phyloP scores from a whole-genome alignment of 228 moss, liverwort and hornwort genomes.

The Sphagnum fallax region DNA sequence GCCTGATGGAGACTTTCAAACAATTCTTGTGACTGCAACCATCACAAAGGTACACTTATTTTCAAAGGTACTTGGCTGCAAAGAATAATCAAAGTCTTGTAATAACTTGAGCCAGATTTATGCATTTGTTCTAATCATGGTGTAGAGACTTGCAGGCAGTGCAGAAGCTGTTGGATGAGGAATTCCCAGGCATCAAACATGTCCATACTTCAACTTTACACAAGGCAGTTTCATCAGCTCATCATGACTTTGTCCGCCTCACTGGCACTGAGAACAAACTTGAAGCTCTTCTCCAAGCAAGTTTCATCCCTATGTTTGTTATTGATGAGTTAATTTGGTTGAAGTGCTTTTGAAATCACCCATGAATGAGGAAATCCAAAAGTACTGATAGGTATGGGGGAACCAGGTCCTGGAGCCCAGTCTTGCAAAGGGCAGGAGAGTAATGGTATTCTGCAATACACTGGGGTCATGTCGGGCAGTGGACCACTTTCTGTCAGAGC shows the following conservation, averaged over 20 bases:
- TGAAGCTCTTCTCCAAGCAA: slow-evolving; percentile 81
- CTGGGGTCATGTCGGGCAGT: slow-evolving; percentile 92
- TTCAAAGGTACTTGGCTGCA: no score
- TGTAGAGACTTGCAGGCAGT: slow-evolving; percentile 50
- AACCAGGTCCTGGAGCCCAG: slow-evolving; percentile 86
- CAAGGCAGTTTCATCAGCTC: slow-evolving; percentile 90
- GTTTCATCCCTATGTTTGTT: slow-evolving; percentile 1
- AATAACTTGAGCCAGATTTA: no score
- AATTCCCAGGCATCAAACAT: slow-evolving; percentile 92
- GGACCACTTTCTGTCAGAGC: slow-evolving; percentile 79
- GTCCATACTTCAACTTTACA: slow-evolving; percentile 94
- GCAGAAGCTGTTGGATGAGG: slow-evolving; percentile 83
- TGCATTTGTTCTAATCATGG: no score
- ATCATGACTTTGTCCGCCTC: slow-evolving; percentile 84
- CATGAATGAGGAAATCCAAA: no score
- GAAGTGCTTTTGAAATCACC: background rate
- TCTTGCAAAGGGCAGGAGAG: slow-evolving; percentile 76
- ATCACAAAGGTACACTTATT: slow-evolving; percentile 63
- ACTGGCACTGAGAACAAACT: slow-evolving; percentile 89
- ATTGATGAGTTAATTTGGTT: background rate
- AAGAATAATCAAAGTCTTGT: no score
- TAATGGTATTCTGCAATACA: slow-evolving; percentile 99
- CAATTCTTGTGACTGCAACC: slow-evolving; percentile 88
- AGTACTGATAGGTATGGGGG: background rate
- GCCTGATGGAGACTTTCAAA: slow-evolving; percentile 76